These are phyloP conservation scores for Kwoniella sp. DNA, from an alignment of 768 basidiomycete genomes.

Conservation along the genomic window DNA sequence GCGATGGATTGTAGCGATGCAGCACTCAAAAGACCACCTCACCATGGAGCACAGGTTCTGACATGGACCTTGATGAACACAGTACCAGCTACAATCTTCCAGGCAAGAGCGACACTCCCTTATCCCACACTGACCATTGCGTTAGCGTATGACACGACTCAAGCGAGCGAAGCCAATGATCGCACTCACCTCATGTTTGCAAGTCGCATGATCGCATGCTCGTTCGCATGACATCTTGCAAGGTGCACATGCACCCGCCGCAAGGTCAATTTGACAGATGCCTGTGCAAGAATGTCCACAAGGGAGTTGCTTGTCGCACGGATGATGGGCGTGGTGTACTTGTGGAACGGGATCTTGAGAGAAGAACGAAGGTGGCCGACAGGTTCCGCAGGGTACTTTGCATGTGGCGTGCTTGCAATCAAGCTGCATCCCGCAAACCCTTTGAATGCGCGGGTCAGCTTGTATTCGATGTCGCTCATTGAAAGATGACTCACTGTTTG, in stretches of 20 bases:
- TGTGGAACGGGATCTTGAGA: neutral
- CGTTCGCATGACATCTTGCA: neutral
- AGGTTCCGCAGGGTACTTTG: neutral
- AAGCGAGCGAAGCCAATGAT: neutral
- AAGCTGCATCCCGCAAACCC: neutral
- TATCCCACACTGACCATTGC: neutral
- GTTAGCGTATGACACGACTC: neutral
- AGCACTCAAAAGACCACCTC: too few species aligned
- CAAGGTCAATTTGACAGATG: neutral
- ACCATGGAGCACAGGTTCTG: conserved; percentile 1
- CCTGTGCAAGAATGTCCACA: neutral
- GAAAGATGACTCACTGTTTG: neutral
- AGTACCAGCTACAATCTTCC: neutral
- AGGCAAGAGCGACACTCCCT: neutral
- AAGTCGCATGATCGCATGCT: neutral
- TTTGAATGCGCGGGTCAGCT: too few species aligned
- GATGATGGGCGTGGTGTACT: neutral
- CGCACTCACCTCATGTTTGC: neutral
- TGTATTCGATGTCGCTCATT: too few species aligned
- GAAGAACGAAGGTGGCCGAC: neutral
- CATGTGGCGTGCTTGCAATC: neutral
- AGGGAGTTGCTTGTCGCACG: neutral
- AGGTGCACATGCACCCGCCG: neutral
- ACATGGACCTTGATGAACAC: neutral
- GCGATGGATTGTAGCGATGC: neutral